phyloP scores from a whole-genome alignment of 2,329 filamentous ascomycete genomes.

The Emydomyces testavorans region DNA sequence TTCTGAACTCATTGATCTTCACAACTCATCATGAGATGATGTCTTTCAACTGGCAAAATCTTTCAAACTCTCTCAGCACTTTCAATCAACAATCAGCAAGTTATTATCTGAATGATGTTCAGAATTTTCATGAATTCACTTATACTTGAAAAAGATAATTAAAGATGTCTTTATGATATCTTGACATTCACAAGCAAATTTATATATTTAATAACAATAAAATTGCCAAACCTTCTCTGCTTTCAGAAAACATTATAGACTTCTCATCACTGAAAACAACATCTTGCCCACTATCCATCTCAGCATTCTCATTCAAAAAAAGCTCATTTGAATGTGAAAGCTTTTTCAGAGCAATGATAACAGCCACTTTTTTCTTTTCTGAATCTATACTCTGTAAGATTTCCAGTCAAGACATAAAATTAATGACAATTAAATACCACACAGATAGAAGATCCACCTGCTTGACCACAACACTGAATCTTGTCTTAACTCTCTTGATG shows the following conservation, averaged over 20 bases:
- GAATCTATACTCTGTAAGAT: neutral
- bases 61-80: too few relatives aligned
- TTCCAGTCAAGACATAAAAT: neutral
- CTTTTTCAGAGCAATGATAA: neutral
- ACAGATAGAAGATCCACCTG: neutral
- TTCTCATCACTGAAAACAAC: neutral
- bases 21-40: too few relatives aligned
- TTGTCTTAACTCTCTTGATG: conserved; percentile 1
- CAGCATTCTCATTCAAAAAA: neutral
- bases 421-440: neutral
- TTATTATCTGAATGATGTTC: too few relatives aligned
- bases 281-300: neutral
- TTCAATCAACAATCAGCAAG: too few relatives aligned
- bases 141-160: too few relatives aligned
- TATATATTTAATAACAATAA: conserved; percentile 3
- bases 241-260: conserved; percentile 2
- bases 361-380: neutral
- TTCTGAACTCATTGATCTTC: too few relatives aligned
- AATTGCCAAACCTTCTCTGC: neutral
- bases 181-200: too few relatives aligned
- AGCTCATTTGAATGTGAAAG: neutral
- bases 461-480: neutral
- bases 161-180: too few relatives aligned
- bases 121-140: too few relatives aligned
- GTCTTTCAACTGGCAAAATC: too few relatives aligned